phyloP scores from a whole-genome alignment of 768 basidiomycete genomes.

The Panaeolus papilionaceus region DNA sequence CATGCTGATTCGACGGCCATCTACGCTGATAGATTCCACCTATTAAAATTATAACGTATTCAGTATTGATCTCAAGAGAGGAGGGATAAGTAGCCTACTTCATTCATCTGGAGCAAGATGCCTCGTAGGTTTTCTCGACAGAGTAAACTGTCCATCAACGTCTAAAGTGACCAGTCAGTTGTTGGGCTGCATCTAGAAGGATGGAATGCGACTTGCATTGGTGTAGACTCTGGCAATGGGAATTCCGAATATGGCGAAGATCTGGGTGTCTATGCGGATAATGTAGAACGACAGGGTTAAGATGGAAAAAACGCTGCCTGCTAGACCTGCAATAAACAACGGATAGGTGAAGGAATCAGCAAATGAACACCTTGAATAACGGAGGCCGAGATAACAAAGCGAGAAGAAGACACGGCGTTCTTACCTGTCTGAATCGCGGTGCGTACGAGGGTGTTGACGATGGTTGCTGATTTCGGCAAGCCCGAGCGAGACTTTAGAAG shows the following conservation, averaged over 20 bases:
- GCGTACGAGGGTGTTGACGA: conserved; percentile 53
- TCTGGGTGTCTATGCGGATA: conserved; percentile 33
- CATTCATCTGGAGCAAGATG: conserved; percentile 9
- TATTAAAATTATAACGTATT: neutral
- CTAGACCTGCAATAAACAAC: conserved; percentile 25
- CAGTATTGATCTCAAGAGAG: neutral
- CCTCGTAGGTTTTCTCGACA: conserved; percentile 23
- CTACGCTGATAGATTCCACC: conserved; percentile 5
- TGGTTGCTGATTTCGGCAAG: conserved; percentile 50
- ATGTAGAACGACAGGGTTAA: conserved; percentile 47
- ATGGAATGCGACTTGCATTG: conserved; percentile 40
- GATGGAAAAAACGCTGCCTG: conserved; percentile 51
- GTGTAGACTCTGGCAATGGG: conserved; percentile 44
- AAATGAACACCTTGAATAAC: conserved; percentile 24
- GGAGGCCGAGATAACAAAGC: neutral
- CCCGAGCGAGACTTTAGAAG: conserved; percentile 50
- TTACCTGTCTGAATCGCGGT: conserved; percentile 55
- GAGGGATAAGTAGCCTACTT: neutral
- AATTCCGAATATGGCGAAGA: conserved; percentile 33
- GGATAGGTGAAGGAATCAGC: neutral
- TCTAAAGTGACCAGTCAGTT: conserved; percentile 31
- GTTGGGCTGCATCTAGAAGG: neutral
- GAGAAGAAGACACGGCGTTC: conserved; percentile 17
- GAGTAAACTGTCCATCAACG: conserved; percentile 46
- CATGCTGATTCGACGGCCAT: neutral